Evolutionary conservation across 768 basidiomycete species (phyloP), one percentile per base, ranked within the genome.

Genomic region (Suillus discolor): DNA sequence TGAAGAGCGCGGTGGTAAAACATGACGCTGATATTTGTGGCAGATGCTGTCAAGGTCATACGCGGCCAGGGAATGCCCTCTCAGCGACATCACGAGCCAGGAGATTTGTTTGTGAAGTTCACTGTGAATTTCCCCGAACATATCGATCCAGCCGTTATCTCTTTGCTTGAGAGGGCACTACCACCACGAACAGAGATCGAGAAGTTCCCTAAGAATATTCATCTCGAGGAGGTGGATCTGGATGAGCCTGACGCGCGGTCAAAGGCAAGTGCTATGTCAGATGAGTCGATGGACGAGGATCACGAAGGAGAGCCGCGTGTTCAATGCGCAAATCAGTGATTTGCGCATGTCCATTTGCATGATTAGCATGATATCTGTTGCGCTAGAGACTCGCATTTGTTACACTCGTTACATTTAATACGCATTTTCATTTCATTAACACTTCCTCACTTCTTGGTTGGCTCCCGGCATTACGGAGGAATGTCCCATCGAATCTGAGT

Each of bases 21-120:
- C 18, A 18, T 20, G 39, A 13, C 6, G 39, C 13, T 60, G 38
- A 38, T 41, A 41, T 28, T 63, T 25, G 66, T 9, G 55, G 57
- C 71, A 96, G 97, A 92, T 67, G 90, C 92, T 53, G 74, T 96
- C 73, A 98, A 97, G 80, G 90, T 96, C 69, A 91, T 99, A 71
- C 86, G 86, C 59, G 93, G 92, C 6, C 96, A 99, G 80, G 97
- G 97, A 67, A 99, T 99, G 97, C 97, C 97, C 15, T 98, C 97
- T 61, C 93, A 93, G 77, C 89, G 97, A 67, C 97, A 99, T 79
- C 97, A 99, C 80, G 96, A 99, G 75, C 87, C 89, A 47, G 97
- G 97, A 45, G 95, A 99, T 79, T 85, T 99, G 66, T 95, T 87
- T 75, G 85, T 99, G 78, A 92, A 89, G 74, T 80, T 99, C 71